Evolutionary conservation across 495 filamentous ascomycete species (phyloP), one percentile per base, ranked within the genome.

Genomic region (Penicillium maclennaniae): DNA sequence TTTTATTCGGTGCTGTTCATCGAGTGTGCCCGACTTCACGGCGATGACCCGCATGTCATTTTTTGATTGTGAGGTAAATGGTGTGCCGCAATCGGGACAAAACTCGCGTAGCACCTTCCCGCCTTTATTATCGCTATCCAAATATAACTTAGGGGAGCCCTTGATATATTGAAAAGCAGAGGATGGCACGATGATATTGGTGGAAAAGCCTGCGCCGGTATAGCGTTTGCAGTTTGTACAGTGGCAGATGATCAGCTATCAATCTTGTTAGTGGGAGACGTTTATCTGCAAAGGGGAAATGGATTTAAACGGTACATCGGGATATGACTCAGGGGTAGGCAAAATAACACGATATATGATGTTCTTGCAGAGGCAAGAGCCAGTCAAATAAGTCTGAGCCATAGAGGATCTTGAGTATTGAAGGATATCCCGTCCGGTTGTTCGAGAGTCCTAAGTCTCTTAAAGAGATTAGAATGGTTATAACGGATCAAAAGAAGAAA

Each of bases 211-310:
- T 38, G 62, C 56, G 53, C 67, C 64, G 5, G 64, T 66, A 51
- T 63, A 56, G 17, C 59, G 61, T 39, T 69, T 67, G 60, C 67
- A 69, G 48, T 41, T 62, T 16, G 44, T 63, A 58, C 67, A 69
- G 67, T 69, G 64, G 47, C 67, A 69, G 58, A 64, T 36, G 28
- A 59, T 47, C 14, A 69, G 17, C 66, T 66, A 14, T 14, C 15
- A 19, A 1, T 23, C 10, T 7, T 15, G 45, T 37, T 34, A 47
- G 28, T 19, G 8, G 14, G 16, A 10, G 2, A 36, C 3, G 34
- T 3, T 8, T 16, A 26, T 39, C 34, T 6, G 1, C 14, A 19
- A 14, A 21, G 36, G 16, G n/a, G 14, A 19, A 7, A 15, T 17
- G 16, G 6, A 15, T 23, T 21, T 37, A 39, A 36, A 46, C 7